Conservation (phyloP, 2,329 filamentous ascomycete species). For the Paecilomyces variotii region DNA sequence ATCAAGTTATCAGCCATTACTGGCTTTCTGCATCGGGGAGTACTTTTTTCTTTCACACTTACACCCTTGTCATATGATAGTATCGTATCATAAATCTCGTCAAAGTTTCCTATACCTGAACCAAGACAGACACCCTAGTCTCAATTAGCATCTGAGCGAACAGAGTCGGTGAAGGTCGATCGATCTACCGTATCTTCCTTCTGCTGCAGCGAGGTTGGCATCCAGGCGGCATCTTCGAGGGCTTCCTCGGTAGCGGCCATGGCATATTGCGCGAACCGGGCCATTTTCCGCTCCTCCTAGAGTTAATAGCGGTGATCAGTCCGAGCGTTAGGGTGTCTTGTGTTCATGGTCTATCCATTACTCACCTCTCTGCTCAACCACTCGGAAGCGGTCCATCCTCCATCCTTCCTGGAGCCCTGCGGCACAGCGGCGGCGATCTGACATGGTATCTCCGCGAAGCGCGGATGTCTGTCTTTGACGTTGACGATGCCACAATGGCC, state of each 20-base stretch:
- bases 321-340: neutral
- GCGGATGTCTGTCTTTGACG: conserved; percentile 52
- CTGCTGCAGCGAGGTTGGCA: conserved; percentile 51
- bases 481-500: conserved; percentile 75
- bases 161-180: neutral
- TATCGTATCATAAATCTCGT: conserved; percentile 81
- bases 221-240: conserved; percentile 72
- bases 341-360: conserved; percentile 1
- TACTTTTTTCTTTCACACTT: conserved; percentile 24
- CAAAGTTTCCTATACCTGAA: conserved; percentile 89
- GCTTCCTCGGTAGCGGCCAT: conserved; percentile 82
- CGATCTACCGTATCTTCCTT: conserved; percentile 58
- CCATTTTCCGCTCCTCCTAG: conserved; percentile 68
- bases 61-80: conserved; percentile 67
- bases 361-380: conserved; percentile 37
- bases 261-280: conserved; percentile 86
- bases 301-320: conserved; percentile 3
- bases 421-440: conserved; percentile 81
- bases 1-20: conserved; percentile 7
- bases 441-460: conserved; percentile 69
- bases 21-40: neutral
- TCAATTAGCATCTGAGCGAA: conserved; percentile 6
- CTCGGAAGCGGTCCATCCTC: conserved; percentile 36
- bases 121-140: conserved; percentile 76
- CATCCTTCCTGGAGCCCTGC: conserved; percentile 38